A percentile compares a stretch with the other conserved stretches of the same genome.
Evolutionary conservation across 371 early-diverging fungal species (phyloP).

Genomic region (Apophysomyces trapeziformis): DNA sequence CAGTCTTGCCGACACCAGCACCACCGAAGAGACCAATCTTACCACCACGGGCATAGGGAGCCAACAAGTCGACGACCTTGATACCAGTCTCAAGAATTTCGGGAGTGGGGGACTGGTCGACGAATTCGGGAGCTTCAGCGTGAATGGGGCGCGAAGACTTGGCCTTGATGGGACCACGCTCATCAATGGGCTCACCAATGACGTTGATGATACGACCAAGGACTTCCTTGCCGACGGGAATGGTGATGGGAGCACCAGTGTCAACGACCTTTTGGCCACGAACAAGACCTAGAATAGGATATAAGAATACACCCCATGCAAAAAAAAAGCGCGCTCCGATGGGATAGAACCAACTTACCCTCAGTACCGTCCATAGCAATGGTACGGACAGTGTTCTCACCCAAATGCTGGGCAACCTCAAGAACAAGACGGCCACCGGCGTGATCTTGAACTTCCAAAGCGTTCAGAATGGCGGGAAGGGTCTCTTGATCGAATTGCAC

Average conservation of each 20-base stretch:
- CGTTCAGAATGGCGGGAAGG: conserved; percentile 96
- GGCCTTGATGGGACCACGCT: conserved; percentile 95
- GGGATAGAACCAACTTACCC: conserved; percentile 19
- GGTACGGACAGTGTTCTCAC: conserved; percentile 98
- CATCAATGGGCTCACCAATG: conserved; percentile 98
- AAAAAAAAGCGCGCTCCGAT: no score
- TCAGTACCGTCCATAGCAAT: conserved; percentile 98
- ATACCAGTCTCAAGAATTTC: conserved; percentile 80
- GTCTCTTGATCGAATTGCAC: conserved; percentile 94
- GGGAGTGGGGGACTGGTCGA: conserved; percentile 96
- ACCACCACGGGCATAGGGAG: conserved; percentile 97
- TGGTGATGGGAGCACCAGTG: conserved; percentile 93
- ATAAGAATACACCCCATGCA: not conserved
- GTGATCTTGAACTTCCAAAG: conserved; percentile 91
- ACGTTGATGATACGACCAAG: conserved; percentile 98
- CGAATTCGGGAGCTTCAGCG: conserved; percentile 93
- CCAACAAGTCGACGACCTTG: conserved; percentile 98
- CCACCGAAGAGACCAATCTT: conserved; percentile 99
- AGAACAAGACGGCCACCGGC: conserved; percentile 87
- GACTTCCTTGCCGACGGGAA: conserved; percentile 95
- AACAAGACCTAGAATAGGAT: conserved; percentile 81
- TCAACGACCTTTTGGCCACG: conserved; percentile 96
- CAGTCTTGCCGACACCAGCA: conserved; percentile 99
- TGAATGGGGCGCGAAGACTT: conserved; percentile 90
- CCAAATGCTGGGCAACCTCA: conserved; percentile 96